Evolutionary conservation across 768 basidiomycete genomes (phyloP).

Genomic region (Suillus subaureus): DNA sequence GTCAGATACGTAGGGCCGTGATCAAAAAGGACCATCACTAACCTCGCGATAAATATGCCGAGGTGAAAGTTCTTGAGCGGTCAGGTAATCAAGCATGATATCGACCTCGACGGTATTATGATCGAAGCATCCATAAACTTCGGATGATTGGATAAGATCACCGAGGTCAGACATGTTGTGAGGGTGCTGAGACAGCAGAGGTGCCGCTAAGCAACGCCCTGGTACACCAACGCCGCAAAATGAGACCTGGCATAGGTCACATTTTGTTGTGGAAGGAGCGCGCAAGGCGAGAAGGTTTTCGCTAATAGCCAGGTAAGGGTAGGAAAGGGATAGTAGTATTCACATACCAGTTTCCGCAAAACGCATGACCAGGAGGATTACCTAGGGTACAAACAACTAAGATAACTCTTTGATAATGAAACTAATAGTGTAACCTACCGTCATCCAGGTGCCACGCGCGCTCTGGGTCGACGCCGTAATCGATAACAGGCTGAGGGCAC

Average conservation of each 20-base stretch:
- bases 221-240: conserved; percentile 85
- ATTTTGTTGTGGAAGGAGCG: conserved; percentile 79
- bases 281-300: conserved; percentile 73
- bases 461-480: conserved; percentile 68
- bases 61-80: conserved; percentile 60
- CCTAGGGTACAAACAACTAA: neutral
- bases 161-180: conserved; percentile 66
- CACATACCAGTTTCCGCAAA: conserved; percentile 79
- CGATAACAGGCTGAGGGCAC: conserved; percentile 79
- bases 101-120: conserved; percentile 81
- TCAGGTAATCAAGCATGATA: conserved; percentile 80
- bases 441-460: conserved; percentile 79
- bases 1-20: conserved; percentile 11
- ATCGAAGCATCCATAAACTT: conserved; percentile 80
- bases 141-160: conserved; percentile 78
- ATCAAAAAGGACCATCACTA: conserved; percentile 18
- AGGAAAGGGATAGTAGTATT: neutral
- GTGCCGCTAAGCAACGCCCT: conserved; percentile 66
- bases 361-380: conserved; percentile 72
- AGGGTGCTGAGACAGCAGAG: conserved; percentile 62
- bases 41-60: conserved; percentile 80
- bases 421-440: conserved; percentile 38
- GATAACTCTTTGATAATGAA: neutral
- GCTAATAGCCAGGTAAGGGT: conserved; percentile 36
- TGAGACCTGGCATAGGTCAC: conserved; percentile 79